Percentiles rank a stretch among this genome's conserved stretches.
Conservation (phyloP, 2,329 filamentous ascomycete species). For the Furcasterigmium furcatum region DNA sequence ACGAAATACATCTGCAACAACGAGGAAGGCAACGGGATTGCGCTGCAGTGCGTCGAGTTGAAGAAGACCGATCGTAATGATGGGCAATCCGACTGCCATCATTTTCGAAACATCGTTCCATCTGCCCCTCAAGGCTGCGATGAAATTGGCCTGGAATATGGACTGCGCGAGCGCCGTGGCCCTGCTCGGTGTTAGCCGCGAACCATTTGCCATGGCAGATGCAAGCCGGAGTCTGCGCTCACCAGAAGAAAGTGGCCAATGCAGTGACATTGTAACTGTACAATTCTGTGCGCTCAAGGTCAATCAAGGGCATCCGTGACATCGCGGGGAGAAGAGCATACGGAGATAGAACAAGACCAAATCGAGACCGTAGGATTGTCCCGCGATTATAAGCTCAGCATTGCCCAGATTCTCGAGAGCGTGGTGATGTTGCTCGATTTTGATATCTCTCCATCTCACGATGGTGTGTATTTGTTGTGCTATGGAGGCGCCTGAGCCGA, state of each 20-base stretch:
- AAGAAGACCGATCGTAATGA: neutral
- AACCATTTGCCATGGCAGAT: neutral
- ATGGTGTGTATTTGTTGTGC: slow-evolving; percentile 40
- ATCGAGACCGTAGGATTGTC: slow-evolving; percentile 36
- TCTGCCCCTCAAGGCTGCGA: neutral
- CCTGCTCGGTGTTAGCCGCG: neutral
- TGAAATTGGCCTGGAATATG: slow-evolving; percentile 2
- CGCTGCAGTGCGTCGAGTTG: slow-evolving; percentile 1
- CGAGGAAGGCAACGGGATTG: neutral
- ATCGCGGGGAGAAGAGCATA: slow-evolving; percentile 18
- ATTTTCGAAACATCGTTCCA: neutral
- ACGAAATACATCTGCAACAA: slow-evolving; percentile 3
- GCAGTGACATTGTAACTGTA: slow-evolving; percentile 48
- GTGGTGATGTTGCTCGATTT: slow-evolving; percentile 32
- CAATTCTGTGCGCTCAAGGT: slow-evolving; percentile 31
- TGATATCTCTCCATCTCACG: slow-evolving; percentile 33
- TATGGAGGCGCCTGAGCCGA: slow-evolving; percentile 34
- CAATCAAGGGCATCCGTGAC: neutral
- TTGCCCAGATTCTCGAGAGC: slow-evolving; percentile 26
- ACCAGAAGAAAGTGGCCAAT: slow-evolving; percentile 43
- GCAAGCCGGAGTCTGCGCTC: slow-evolving; percentile 4
- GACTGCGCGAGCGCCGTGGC: slow-evolving; percentile 4
- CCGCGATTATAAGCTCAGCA: slow-evolving; percentile 37
- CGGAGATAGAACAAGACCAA: slow-evolving; percentile 44
- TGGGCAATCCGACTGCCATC: neutral